A percentile compares a stretch with the other conserved stretches of the same genome.
These are phyloP conservation scores for Moricandia moricandioides DNA, from an alignment of 345 rosid genomes.

Conservation along the genomic window DNA sequence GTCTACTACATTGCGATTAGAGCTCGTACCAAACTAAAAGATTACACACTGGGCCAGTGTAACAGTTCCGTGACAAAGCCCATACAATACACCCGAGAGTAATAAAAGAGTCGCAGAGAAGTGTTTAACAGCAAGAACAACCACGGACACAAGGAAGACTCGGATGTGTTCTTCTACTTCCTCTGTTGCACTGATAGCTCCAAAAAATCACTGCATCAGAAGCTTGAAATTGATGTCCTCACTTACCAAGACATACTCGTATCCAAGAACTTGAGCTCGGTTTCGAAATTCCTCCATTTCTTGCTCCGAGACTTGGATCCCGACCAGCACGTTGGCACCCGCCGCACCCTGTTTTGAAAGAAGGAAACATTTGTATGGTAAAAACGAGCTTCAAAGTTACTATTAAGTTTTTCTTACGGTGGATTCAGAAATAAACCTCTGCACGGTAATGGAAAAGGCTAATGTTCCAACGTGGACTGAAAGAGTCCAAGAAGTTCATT, in stretches of 20 bases:
- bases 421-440: slow-evolving; percentile 47
- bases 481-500: slow-evolving; percentile 84
- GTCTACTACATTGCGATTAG: neutral
- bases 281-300: slow-evolving; percentile 63
- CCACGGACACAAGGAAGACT: neutral
- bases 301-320: slow-evolving; percentile 54
- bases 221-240: slow-evolving; percentile 58
- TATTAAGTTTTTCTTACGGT: neutral
- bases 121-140: neutral
- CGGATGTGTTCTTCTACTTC: slow-evolving; percentile 14
- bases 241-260: slow-evolving; percentile 68
- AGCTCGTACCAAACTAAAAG: neutral
- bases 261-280: slow-evolving; percentile 62
- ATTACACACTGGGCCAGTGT: slow-evolving; percentile 4
- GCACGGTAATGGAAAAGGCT: slow-evolving; percentile 91
- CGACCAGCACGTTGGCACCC: slow-evolving; percentile 92
- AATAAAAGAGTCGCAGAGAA: neutral
- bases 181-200: neutral
- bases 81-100: neutral
- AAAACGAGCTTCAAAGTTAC: neutral
- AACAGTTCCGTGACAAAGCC: neutral
- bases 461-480: slow-evolving; percentile 98
- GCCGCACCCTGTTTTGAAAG: slow-evolving; percentile 65
- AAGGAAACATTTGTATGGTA: slow-evolving; percentile 4
- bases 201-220: slow-evolving; percentile 57